A percentile compares a stretch with the other conserved stretches of the same genome.
Evolutionary conservation across 371 early-diverging fungal genomes (phyloP).

Genomic region (Lichtheimia ornata): DNA sequence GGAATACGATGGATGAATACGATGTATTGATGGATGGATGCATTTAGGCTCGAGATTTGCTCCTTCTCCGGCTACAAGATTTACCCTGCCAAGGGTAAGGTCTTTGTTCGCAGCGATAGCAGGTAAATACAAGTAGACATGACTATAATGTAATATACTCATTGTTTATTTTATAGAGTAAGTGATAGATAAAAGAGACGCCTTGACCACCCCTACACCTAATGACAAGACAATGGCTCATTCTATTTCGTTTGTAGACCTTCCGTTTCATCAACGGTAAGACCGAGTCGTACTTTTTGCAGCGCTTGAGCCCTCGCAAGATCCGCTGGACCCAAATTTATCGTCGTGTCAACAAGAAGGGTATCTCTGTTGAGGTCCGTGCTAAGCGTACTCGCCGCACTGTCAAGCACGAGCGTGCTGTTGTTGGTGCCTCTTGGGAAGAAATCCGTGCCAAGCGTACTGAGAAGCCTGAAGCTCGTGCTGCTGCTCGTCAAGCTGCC

Average conservation of each 20-base stretch:
- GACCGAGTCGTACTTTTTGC: slow-evolving; percentile 93
- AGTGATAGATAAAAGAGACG: background rate
- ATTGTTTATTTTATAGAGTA: slow-evolving; percentile 6
- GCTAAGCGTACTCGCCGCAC: slow-evolving; percentile 95
- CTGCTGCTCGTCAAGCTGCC: slow-evolving; percentile 86
- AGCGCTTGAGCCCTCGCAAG: slow-evolving; percentile 96
- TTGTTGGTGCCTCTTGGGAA: slow-evolving; percentile 95
- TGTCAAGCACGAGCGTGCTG: slow-evolving; percentile 95
- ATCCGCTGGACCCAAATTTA: slow-evolving; percentile 95
- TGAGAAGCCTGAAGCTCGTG: slow-evolving; percentile 94
- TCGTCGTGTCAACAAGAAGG: slow-evolving; percentile 99
- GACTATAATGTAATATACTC: background rate
- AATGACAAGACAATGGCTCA: background rate
- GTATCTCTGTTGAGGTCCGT: slow-evolving; percentile 91
- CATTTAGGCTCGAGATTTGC: slow-evolving; percentile 85
- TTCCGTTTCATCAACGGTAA: slow-evolving; percentile 97
- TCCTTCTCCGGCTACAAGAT: slow-evolving; percentile 97
- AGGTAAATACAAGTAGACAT: slow-evolving; percentile 37
- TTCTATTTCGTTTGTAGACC: slow-evolving; percentile 48
- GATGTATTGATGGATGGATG: background rate
- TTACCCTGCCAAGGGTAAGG: slow-evolving; percentile 97
- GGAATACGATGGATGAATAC: slow-evolving; percentile 17
- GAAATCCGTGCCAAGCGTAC: slow-evolving; percentile 94
- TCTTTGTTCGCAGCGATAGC: slow-evolving; percentile 90
- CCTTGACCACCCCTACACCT: background rate